Percentiles rank a stretch among this genome's conserved stretches.
phyloP scores from a whole-genome alignment of 2,329 filamentous ascomycete species.

The Scytalidium sp. region DNA sequence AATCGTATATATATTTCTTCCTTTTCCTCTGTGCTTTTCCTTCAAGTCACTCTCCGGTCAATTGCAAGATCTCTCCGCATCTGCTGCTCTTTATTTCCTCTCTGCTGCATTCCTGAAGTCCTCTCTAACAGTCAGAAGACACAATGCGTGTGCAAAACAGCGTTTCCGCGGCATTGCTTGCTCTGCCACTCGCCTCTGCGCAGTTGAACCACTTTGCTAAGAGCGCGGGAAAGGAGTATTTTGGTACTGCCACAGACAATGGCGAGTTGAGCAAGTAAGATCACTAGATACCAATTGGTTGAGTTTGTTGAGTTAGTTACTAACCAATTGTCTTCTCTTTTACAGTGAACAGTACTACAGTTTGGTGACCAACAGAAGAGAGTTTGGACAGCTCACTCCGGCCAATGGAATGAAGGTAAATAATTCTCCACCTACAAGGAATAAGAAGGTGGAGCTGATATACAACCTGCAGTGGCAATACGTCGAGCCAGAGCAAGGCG shows the following conservation, averaged over 20 bases:
- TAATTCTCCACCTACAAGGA: neutral
- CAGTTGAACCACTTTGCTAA: conserved; percentile 52
- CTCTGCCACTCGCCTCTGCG: conserved; percentile 22
- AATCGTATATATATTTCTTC: neutral
- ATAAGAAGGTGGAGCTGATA: conserved; percentile 1
- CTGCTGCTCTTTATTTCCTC: neutral
- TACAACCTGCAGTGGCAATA: conserved; percentile 48
- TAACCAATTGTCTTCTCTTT: neutral
- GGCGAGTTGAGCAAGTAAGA: conserved; percentile 43
- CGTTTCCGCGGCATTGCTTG: conserved; percentile 5
- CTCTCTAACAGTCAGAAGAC: neutral
- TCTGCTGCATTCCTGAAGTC: neutral
- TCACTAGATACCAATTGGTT: neutral
- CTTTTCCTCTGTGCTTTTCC: neutral
- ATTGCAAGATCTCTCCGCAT: neutral
- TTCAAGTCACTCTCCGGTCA: neutral
- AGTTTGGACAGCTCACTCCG: conserved; percentile 64
- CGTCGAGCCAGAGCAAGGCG: conserved; percentile 52
- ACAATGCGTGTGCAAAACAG: conserved; percentile 14
- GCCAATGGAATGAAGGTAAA: conserved; percentile 54
- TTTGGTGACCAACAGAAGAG: conserved; percentile 50
- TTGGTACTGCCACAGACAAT: conserved; percentile 58
- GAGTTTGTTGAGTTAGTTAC: neutral
- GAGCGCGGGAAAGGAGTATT: conserved; percentile 51
- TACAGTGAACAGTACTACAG: conserved; percentile 44